Evolutionary conservation across 495 filamentous ascomycete species (phyloP).

Genomic region (Penicillium riverlandense): DNA sequence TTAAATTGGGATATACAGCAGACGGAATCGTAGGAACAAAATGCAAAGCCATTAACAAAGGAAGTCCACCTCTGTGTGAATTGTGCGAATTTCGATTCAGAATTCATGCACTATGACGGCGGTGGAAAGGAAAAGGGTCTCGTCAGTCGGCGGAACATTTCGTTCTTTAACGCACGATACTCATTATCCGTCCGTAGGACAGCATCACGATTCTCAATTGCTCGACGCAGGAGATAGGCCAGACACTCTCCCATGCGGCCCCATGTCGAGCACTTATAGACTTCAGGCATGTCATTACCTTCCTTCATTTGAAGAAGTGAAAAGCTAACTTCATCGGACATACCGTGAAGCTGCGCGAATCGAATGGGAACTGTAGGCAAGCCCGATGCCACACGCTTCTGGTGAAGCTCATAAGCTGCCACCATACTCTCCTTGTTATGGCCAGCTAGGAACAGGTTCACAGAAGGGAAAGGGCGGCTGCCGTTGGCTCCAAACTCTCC

Average conservation of each 20-base stretch:
- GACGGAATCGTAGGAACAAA: too few relatives aligned
- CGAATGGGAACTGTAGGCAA: conserved; percentile 29
- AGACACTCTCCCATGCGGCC: conserved; percentile 78
- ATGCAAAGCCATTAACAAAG: too few relatives aligned
- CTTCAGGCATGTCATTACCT: conserved; percentile 39
- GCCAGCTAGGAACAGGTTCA: conserved; percentile 36
- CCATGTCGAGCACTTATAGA: conserved; percentile 86
- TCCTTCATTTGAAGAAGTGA: conserved; percentile 52
- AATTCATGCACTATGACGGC: too few relatives aligned
- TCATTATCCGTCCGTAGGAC: conserved; percentile 63
- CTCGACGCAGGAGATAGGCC: conserved; percentile 78
- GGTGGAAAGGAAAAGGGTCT: conserved; percentile 5
- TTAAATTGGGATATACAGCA: too few relatives aligned
- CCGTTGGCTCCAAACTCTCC: conserved; percentile 39
- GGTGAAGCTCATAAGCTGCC: conserved; percentile 25
- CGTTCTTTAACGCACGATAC: conserved; percentile 58
- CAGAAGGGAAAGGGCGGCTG: conserved; percentile 18
- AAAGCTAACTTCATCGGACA: conserved; percentile 87
- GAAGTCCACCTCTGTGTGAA: too few relatives aligned
- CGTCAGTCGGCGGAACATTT: conserved; percentile 52
- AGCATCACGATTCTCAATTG: conserved; percentile 87
- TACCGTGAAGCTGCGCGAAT: conserved; percentile 71
- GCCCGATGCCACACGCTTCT: conserved; percentile 18
- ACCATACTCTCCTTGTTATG: conserved; percentile 32
- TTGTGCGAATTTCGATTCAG: too few relatives aligned